These are phyloP conservation scores for Hymenoscyphus scutula DNA, from an alignment of 2,329 filamentous ascomycete genomes.

Conservation along the genomic window DNA sequence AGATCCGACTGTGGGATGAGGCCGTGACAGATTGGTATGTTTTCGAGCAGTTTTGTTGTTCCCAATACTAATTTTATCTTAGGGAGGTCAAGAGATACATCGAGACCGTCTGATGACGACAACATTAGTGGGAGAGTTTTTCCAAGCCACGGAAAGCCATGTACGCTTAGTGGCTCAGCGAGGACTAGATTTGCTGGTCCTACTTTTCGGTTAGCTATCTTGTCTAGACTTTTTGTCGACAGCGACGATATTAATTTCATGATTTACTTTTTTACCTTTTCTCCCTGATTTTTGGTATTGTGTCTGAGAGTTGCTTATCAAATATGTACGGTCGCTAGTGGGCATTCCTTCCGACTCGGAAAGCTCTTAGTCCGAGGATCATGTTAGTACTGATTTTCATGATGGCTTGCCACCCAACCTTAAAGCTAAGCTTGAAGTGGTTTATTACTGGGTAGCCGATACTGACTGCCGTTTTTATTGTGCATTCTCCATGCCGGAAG, in stretches of 20 bases:
- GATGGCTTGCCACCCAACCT: constrained; percentile 9
- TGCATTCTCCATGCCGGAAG: too few species aligned
- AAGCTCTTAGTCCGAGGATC: constrained; percentile 10
- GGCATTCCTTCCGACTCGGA: constrained; percentile 9
- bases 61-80: constrained; percentile 20
- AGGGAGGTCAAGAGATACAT: constrained; percentile 79
- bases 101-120: constrained; percentile 51
- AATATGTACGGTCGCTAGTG: too few species aligned
- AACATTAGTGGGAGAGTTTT: background rate
- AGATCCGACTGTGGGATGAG: constrained; percentile 88
- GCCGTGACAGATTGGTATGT: constrained; percentile 94
- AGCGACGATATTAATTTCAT: background rate
- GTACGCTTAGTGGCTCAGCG: background rate
- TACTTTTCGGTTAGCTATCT: too few species aligned
- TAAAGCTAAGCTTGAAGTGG: constrained; percentile 17
- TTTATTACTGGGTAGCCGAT: background rate
- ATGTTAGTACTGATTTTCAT: constrained; percentile 9
- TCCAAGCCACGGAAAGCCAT: background rate
- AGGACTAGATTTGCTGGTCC: background rate
- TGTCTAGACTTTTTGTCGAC: background rate
- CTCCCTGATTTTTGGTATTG: too few species aligned
- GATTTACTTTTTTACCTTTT: too few species aligned
- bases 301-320: too few species aligned
- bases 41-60: constrained; percentile 4
- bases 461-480: background rate